Percentiles rank a stretch among this genome's conserved stretches.
These are phyloP conservation scores for Mesembryanthemum crystallinum DNA, from an alignment of 148 eudicot genomes.

Conservation along the genomic window DNA sequence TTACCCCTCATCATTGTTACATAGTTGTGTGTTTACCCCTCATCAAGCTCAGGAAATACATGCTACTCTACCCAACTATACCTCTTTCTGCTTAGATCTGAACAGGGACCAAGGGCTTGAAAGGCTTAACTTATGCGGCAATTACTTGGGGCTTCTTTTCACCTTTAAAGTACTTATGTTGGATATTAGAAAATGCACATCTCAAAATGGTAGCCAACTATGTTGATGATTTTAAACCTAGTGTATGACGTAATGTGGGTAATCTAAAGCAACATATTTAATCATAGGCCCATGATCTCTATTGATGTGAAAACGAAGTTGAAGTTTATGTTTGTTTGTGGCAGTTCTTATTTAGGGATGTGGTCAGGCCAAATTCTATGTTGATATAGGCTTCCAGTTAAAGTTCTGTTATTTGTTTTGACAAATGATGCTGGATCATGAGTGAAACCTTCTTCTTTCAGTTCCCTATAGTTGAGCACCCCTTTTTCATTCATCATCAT, in stretches of 20 bases:
- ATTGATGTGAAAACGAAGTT: no score
- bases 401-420: neutral
- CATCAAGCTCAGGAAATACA: neutral
- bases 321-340: no score
- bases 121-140: neutral
- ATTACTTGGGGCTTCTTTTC: neutral
- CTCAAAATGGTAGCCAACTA: no score
- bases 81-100: neutral
- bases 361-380: neutral
- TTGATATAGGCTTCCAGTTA: neutral
- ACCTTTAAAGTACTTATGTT: neutral
- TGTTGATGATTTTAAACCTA: no score
- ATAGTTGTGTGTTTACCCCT: neutral
- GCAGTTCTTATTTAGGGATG: no score
- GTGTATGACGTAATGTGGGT: no score
- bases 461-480: constrained; percentile 7
- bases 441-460: neutral
- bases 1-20: neutral
- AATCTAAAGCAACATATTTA: no score
- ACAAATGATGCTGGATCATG: neutral
- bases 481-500: constrained; percentile 18
- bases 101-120: neutral
- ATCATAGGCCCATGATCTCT: no score
- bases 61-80: neutral
- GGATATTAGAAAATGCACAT: neutral